Evolutionary conservation across 1,284 basidiomycete genomes (phyloP).

Genomic region (Cutaneotrichosporon sp.): DNA sequence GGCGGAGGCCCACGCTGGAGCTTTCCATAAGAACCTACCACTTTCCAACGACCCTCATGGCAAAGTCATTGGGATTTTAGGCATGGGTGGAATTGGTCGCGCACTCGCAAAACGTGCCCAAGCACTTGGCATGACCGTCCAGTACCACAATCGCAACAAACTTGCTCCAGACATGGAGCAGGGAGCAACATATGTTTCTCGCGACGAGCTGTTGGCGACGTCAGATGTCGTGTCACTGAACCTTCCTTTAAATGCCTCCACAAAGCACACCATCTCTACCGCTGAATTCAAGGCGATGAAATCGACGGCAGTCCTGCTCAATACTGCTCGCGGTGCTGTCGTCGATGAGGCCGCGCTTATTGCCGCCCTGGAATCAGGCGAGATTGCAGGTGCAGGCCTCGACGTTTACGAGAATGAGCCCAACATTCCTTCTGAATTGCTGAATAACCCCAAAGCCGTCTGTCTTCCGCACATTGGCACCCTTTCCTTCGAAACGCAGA

Average conservation of each 20-base stretch:
- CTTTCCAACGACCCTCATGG: conserved; percentile 18
- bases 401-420: conserved; percentile 40
- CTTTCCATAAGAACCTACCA: conserved; percentile 53
- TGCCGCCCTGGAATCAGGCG: conserved; percentile 17
- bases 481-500: conserved; percentile 69
- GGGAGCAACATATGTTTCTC: conserved; percentile 25
- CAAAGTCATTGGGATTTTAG: conserved; percentile 20
- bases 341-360: conserved; percentile 30
- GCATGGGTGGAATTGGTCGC: conserved; percentile 25
- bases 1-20: conserved; percentile 54
- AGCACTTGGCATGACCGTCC: conserved; percentile 20
- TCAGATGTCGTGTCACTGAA: conserved; percentile 30
- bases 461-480: conserved; percentile 85
- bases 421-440: conserved; percentile 9
- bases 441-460: conserved; percentile 64
- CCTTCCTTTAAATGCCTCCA: conserved; percentile 20
- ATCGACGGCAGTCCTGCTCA: conserved; percentile 22
- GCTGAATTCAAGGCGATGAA: conserved; percentile 25
- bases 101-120: conserved; percentile 19
- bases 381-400: conserved; percentile 25
- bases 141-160: conserved; percentile 63
- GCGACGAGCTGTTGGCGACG: conserved; percentile 35
- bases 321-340: conserved; percentile 28
- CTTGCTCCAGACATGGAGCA: conserved; percentile 30
- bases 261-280: conserved; percentile 20